Evolutionary conservation across 2,329 filamentous ascomycete genomes (phyloP).

Genomic region (Dactylellina haptotyla): DNA sequence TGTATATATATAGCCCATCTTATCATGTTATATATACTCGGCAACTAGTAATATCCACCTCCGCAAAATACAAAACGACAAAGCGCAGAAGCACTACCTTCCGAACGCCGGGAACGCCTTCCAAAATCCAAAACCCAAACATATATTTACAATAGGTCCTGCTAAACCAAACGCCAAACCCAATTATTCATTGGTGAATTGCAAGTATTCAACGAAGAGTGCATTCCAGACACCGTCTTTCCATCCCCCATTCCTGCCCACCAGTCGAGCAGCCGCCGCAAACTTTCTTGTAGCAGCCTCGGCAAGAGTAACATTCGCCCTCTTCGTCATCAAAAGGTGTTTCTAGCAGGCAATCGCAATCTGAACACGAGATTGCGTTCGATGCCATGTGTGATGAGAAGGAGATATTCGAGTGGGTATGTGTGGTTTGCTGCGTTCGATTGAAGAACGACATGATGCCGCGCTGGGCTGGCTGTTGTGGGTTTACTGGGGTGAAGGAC

Average conservation of each 20-base stretch:
- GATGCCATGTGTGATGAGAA: not conserved
- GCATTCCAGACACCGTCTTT: slow-evolving; percentile 50
- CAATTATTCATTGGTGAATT: not conserved
- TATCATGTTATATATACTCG: too few relatives aligned
- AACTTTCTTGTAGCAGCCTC: slow-evolving; percentile 43
- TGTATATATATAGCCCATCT: too few relatives aligned
- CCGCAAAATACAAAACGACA: too few relatives aligned
- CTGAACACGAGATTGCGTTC: slow-evolving; percentile 20
- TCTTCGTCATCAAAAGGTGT: slow-evolving; percentile 48
- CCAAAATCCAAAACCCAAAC: not conserved
- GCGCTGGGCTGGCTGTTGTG: slow-evolving; percentile 23
- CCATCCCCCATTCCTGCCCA: slow-evolving; percentile 52
- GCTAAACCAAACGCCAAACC: too few relatives aligned
- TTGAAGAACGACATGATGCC: slow-evolving; percentile 45
- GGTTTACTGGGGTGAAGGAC: slow-evolving; percentile 12
- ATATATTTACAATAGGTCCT: not conserved
- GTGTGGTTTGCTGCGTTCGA: slow-evolving; percentile 8
- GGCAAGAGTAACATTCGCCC: slow-evolving; percentile 35
- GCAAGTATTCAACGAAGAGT: slow-evolving; percentile 15
- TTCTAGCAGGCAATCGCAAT: slow-evolving; percentile 35
- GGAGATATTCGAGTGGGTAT: not conserved
- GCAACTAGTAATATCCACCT: too few relatives aligned
- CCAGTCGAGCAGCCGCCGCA: slow-evolving; percentile 48
- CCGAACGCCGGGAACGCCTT: not conserved
- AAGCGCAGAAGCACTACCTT: too few relatives aligned